Conservation (phyloP, 371 early-diverging fungal species). For the Apophysomyces trapeziformis region DNA sequence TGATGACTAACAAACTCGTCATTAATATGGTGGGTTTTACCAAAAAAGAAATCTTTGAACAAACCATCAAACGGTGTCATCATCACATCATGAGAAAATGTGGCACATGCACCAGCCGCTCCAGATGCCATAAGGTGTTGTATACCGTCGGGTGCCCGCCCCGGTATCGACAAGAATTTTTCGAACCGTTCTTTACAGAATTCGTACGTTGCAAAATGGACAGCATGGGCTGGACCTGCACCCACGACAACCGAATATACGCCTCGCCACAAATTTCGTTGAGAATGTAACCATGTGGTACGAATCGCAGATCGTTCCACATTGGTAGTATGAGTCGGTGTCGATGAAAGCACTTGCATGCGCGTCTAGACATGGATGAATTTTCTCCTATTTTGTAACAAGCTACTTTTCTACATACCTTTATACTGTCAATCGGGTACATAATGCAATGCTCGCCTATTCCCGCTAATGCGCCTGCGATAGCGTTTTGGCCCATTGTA, state of each 20-base stretch:
- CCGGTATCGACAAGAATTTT: conserved; percentile 10
- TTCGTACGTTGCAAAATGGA: conserved; percentile 95
- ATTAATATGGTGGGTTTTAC: not conserved
- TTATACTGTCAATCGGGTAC: conserved; percentile 94
- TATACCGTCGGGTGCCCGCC: conserved; percentile 40
- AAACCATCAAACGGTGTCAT: conserved; percentile 95
- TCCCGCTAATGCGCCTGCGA: conserved; percentile 96
- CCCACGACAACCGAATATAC: conserved; percentile 89
- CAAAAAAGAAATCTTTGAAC: conserved; percentile 15
- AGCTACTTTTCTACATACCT: conserved; percentile 56
- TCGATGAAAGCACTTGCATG: conserved; percentile 41
- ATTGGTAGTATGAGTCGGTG: conserved; percentile 3
- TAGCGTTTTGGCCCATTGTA: conserved; percentile 76
- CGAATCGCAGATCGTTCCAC: not conserved
- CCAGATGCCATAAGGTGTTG: conserved; percentile 70
- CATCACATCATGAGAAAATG: conserved; percentile 84
- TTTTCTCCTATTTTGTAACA: conserved; percentile 2
- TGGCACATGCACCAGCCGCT: conserved; percentile 90
- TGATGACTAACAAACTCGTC: conserved; percentile 70
- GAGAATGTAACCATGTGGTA: conserved; percentile 11
- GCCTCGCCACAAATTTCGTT: conserved; percentile 84
- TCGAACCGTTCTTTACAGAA: conserved; percentile 77
- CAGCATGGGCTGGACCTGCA: conserved; percentile 96
- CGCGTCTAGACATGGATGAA: conserved; percentile 40
- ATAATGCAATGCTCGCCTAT: conserved; percentile 95